Evolutionary conservation across 2,329 filamentous ascomycete genomes (phyloP).

Genomic region (Fusarium agapanthi): DNA sequence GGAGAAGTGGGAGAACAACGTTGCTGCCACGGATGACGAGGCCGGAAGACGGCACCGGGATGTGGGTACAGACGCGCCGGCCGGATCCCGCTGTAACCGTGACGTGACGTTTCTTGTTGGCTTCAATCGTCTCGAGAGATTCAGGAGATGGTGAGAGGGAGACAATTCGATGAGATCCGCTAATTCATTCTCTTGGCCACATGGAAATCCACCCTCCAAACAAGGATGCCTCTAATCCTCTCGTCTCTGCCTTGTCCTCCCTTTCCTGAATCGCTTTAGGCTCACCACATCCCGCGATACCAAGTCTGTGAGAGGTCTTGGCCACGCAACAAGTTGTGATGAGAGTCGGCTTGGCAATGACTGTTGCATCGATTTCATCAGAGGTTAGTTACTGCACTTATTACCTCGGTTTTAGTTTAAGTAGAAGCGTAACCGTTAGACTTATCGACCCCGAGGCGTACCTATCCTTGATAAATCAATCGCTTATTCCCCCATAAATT

Average conservation of each 20-base stretch:
- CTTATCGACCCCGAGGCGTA: background rate
- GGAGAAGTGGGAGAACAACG: background rate
- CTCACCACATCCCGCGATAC: constrained; percentile 24
- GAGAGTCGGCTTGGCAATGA: constrained; percentile 18
- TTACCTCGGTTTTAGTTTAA: background rate
- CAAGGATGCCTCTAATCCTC: background rate
- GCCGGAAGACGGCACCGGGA: constrained; percentile 34
- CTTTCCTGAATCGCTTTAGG: constrained; percentile 1
- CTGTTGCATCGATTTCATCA: background rate
- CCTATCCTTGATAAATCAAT: constrained; percentile 19
- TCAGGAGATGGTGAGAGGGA: constrained; percentile 1
- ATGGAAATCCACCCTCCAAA: constrained; percentile 10
- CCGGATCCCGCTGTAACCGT: constrained; percentile 2
- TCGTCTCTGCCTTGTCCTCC: background rate
- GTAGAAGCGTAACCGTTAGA: background rate
- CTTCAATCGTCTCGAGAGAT: background rate
- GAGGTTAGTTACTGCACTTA: background rate
- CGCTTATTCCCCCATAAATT: background rate
- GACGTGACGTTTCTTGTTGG: constrained; percentile 5
- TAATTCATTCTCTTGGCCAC: constrained; percentile 9
- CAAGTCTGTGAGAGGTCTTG: constrained; percentile 15
- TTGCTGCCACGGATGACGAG: constrained; percentile 19
- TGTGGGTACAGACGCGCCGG: constrained; percentile 22
- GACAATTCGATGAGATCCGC: background rate
- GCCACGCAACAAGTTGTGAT: constrained; percentile 18